Base-by-base conservation (phyloP, 805 yeast species). In the Ogataea ganodermae region DNA sequence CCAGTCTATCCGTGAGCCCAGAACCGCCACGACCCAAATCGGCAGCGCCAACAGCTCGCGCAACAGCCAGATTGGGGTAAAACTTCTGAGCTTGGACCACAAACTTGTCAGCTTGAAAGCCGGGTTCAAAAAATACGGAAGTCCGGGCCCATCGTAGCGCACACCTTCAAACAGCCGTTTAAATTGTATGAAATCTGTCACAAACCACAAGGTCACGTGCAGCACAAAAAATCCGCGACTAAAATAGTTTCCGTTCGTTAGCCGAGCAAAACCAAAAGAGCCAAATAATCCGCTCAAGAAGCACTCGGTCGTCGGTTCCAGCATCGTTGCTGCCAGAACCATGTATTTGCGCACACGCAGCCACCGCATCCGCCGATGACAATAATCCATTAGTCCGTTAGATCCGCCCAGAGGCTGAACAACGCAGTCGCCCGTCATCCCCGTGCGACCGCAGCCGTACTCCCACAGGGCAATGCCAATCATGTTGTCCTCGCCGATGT, bases 401-500 rank as follows among this genome's bases (percentile, higher is more conserved):
- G 67, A 70, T 23, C 74, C 74, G 23, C 66, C 67, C 18, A 81
- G 65, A 0, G 96, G 96, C 61, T 89, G 97, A 3, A 87, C 67
- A 1, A 83, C 96, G 39, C 81, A 76, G 61, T 89, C 96, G 1
- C 86, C 81, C 0, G 92, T 83, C 74, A 89, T 72, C 0, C 85
- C 90, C 0, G 96, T 87, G 54, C 90, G 71, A 2, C 87, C 85
- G 20, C 58, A 46, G 20, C 86, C 83, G 27, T 74, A 72, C 42
- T 81, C 80, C 96, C 96, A 89, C 14, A 89, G 62, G 1, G 89
- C 87, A 41, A 87, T 89, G 4, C 88, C 96, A 52, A 89, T 89
- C 95, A 89, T 86, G 64, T 89, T 89, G 64, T 89, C 97, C 62
- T 89, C 97, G 5, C 96, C 96, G 59, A 89, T 89, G 62, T 84